Base-by-base conservation (phyloP, 139 green algal genomes). In the Gonium pectorale region DNA sequence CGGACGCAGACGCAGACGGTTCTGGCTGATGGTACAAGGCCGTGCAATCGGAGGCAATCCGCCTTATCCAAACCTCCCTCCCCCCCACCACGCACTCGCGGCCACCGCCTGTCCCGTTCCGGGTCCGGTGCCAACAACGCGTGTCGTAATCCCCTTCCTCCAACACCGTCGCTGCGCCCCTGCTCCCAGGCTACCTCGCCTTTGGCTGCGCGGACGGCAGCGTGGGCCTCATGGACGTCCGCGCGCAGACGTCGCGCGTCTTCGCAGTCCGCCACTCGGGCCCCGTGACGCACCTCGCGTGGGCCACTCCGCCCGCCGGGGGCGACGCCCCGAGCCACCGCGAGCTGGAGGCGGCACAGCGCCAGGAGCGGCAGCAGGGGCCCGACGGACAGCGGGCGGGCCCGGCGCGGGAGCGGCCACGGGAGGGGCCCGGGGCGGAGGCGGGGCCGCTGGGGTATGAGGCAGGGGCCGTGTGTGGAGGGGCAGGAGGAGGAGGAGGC, bases 201-300 rank as follows among this genome's bases (percentile, higher is more conserved):
- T 91, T 90, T 67, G 90, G 90, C 33, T 94, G 89, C 75, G 35
- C 49, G 21, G 86, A 94, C 43, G 90, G 90, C 72, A 81, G 59
- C 0, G 85, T 94, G 40, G 90, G 89, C 26, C 35, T 92, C 15
- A 87, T 90, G 69, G 87, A 92, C 43, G 66, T 79, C 0, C 52
- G 44, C 0, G 46, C 40, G 4, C 63, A 89, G 27, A 35, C 44
- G 29, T 64, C 74, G 8, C 27, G 52, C 1, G 40, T 87, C 29
- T 85, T 68, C 37, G 26, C 31, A 22, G 49, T 64, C 35, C 81
- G 88, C 31, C 88, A 91, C 63, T 64, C 75, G 44, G 88, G 85
- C 0, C 88, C 88, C 1, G 85, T 90, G 22, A 73, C 78, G 33
- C 37, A 85, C 3, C 56, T 91, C 8, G 43, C 51, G 8, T 91